phyloP scores from a whole-genome alignment of 768 basidiomycete species.

The Lanmaoa pseudosensibilis region DNA sequence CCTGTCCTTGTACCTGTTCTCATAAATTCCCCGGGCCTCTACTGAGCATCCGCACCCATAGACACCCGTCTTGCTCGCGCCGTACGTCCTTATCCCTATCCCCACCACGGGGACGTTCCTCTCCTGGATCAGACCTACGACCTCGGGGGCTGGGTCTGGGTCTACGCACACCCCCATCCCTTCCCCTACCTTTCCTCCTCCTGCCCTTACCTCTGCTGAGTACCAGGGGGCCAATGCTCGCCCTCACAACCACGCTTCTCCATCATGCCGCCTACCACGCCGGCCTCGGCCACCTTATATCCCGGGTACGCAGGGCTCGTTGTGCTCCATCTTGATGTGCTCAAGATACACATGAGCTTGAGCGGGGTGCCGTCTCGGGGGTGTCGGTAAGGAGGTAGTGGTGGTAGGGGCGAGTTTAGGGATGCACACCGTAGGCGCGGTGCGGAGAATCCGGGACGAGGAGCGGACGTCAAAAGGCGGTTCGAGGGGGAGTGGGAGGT shows the following conservation, averaged over 20 bases:
- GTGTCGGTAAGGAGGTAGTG: not conserved
- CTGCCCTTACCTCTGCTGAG: not conserved
- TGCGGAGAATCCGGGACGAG: conserved; percentile 12
- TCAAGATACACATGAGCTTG: not conserved
- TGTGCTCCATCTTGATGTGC: conserved; percentile 13
- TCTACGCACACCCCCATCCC: not conserved
- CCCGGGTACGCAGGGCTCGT: conserved; percentile 31
- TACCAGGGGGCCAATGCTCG: conserved; percentile 40
- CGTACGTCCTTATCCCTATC: conserved; percentile 5
- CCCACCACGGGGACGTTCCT: not conserved
- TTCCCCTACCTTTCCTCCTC: not conserved
- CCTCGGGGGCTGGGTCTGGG: not conserved
- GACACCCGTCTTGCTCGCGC: conserved; percentile 10
- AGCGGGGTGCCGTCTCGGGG: not conserved
- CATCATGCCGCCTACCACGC: conserved; percentile 34
- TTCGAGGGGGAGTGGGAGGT: conserved; percentile 25
- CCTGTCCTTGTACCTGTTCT: not conserved
- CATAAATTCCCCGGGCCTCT: conserved; percentile 12
- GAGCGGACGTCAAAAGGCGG: conserved; percentile 11
- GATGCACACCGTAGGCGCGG: conserved; percentile 11
- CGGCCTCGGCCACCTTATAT: conserved; percentile 26
- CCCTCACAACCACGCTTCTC: conserved; percentile 41
- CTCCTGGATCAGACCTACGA: not conserved
- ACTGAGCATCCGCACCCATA: conserved; percentile 13
- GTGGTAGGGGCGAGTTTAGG: conserved; percentile 33